Base-by-base conservation (phyloP, 2,329 filamentous ascomycete genomes). In the Sporothrix sp. region DNA sequence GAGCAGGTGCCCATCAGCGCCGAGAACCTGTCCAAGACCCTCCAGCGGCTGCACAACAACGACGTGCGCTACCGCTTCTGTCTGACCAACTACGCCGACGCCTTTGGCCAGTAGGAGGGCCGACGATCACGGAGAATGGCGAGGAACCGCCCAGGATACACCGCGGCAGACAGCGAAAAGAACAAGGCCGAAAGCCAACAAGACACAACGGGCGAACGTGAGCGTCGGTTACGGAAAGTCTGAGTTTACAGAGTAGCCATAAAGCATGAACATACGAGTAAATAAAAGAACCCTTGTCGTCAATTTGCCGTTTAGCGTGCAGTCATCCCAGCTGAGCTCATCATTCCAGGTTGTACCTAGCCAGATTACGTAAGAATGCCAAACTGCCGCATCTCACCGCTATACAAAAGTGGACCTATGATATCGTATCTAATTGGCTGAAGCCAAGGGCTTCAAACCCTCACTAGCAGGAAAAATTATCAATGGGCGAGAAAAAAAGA, bases 41-140 rank as follows among this genome's bases (percentile, higher is more conserved):
- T 91, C 61, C 70, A 78, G 61, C 77, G 81, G 58, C 76, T 93
- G 59, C 73, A 81, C 58, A 82, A 81, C 61, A 83, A 80, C 60
- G 82, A 84, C 59, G 81, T 90, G 18, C 75, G 75, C 56, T 93
- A 89, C 66, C 76, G 87, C 57, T 87, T 87, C 63, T 87, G 84
- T 56, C 72, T 91, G 68, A 81, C 80, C 44, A 74, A 78, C 58
- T 88, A 79, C 60, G 82, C 84, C 59, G 78, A 85, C 64, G 78
- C 69, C 3, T 87, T 88, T 62, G 80, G 79, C 32, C 64, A 69
- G 23, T 76, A 59, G 32, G 14, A n/a, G 10, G 28, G n/a, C 1
- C 39, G 40, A 46, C 18, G 14, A 37, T 7, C 45, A 37, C 33
- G n/a, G 18, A 36, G 20, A 14, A 36, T 36, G 33, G n/a, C 16